These are phyloP conservation scores for Austroboletus niveus DNA, from an alignment of 1,284 basidiomycete species.

Conservation along the genomic window DNA sequence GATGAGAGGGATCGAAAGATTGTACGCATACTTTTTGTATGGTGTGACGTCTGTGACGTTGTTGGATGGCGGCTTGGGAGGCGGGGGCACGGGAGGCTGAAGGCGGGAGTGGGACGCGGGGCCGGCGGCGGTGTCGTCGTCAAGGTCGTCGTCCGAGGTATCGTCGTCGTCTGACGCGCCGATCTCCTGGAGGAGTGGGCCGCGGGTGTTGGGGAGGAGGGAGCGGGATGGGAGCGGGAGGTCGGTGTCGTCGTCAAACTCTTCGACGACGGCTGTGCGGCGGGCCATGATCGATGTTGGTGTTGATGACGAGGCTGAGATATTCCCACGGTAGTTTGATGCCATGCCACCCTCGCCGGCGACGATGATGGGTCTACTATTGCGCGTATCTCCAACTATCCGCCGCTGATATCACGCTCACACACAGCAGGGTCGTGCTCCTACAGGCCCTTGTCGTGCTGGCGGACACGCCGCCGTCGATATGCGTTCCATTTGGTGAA, in stretches of 20 bases:
- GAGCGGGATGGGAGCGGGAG: conserved; percentile 66
- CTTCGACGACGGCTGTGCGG: conserved; percentile 59
- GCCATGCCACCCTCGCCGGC: conserved; percentile 4
- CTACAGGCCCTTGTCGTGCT: conserved; percentile 7
- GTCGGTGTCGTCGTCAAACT: conserved; percentile 90
- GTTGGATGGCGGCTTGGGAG: conserved; percentile 30
- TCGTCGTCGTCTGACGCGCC: conserved; percentile 32
- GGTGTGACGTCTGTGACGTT: conserved; percentile 71
- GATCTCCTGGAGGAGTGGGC: conserved; percentile 78
- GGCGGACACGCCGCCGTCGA: conserved; percentile 7
- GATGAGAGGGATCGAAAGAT: not conserved
- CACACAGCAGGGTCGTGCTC: conserved; percentile 15
- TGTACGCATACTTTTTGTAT: conserved; percentile 65
- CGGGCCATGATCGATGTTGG: conserved; percentile 54
- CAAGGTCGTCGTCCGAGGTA: conserved; percentile 32
- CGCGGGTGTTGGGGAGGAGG: conserved; percentile 63
- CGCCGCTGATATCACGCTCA: not conserved
- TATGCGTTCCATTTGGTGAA: conserved; percentile 73
- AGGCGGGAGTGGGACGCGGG: conserved; percentile 51
- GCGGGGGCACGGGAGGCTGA: conserved; percentile 23
- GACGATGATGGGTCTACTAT: conserved; percentile 7
- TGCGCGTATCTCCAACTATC: conserved; percentile 8
- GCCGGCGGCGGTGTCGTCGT: conserved; percentile 40
- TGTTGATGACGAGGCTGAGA: not conserved
- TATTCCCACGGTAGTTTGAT: conserved; percentile 29